phyloP scores from a whole-genome alignment of 169 alveolate species.

The Plasmodium gallinaceum region DNA sequence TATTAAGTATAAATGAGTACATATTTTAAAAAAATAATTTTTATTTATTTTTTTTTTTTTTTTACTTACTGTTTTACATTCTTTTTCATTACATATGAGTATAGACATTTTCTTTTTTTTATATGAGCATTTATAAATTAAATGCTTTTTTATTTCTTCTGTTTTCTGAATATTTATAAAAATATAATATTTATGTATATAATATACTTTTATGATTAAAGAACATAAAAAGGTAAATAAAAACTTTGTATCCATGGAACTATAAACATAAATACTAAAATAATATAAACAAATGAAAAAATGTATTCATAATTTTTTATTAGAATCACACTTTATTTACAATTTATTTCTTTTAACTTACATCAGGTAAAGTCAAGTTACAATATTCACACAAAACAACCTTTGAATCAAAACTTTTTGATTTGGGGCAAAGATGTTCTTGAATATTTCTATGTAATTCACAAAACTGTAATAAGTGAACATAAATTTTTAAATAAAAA shows the following conservation, averaged over 20 bases:
- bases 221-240: background rate
- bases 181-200: background rate
- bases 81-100: conserved; percentile 34
- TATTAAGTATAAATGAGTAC: background rate
- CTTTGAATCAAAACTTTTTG: conserved; percentile 16
- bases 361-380: conserved; percentile 45
- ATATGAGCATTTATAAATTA: conserved; percentile 48
- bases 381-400: conserved; percentile 64
- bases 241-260: background rate
- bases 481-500: background rate
- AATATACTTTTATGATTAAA: background rate
- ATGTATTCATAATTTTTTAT: background rate
- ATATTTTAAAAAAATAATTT: background rate
- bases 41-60: background rate
- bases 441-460: conserved; percentile 63
- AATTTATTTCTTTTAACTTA: conserved; percentile 4
- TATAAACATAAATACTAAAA: background rate
- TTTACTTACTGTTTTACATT: conserved; percentile 47
- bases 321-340: background rate
- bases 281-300: background rate
- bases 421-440: conserved; percentile 43
- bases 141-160: conserved; percentile 55
- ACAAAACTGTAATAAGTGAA: conserved; percentile 43
- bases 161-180: conserved; percentile 28
- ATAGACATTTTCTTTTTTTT: conserved; percentile 34